A percentile compares a stretch with the other conserved stretches of the same genome.
phyloP scores from a whole-genome alignment of 2,329 filamentous ascomycete species.

The Fusarium mexicanum region DNA sequence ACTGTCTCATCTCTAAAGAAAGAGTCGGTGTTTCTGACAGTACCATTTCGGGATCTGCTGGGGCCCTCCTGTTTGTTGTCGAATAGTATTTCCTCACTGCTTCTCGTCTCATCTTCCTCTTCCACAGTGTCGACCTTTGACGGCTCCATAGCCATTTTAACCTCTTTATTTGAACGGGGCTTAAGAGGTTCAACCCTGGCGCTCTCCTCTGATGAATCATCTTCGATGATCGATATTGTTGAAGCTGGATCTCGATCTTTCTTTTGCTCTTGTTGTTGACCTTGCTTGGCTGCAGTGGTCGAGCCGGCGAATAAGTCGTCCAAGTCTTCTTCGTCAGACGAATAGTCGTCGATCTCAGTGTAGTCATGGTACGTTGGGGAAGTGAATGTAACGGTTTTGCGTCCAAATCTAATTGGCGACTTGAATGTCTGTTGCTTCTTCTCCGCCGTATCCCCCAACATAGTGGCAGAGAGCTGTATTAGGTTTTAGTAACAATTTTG shows the following conservation, averaged over 20 bases:
- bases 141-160: constrained; percentile 47
- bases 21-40: constrained; percentile 89
- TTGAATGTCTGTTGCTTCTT: constrained; percentile 86
- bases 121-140: constrained; percentile 47
- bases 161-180: constrained; percentile 56
- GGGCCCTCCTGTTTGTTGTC: constrained; percentile 62
- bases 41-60: constrained; percentile 82
- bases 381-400: constrained; percentile 87
- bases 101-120: constrained; percentile 50
- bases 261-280: constrained; percentile 43
- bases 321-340: constrained; percentile 73
- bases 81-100: constrained; percentile 75
- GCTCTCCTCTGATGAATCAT: constrained; percentile 58
- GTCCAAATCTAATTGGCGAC: constrained; percentile 78
- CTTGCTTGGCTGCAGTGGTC: constrained; percentile 30
- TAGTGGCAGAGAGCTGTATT: constrained; percentile 66
- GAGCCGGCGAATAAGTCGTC: constrained; percentile 56
- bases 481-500: constrained; percentile 11
- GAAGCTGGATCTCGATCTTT: constrained; percentile 45
- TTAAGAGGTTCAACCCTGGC: constrained; percentile 67
- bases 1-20: constrained; percentile 97
- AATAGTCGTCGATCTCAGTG: constrained; percentile 87
- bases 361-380: constrained; percentile 89
- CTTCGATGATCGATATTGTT: constrained; percentile 44
- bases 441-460: constrained; percentile 72